Evolutionary conservation across 805 yeast species (phyloP).

Genomic region (Wickerhamomyces xylosicus): DNA sequence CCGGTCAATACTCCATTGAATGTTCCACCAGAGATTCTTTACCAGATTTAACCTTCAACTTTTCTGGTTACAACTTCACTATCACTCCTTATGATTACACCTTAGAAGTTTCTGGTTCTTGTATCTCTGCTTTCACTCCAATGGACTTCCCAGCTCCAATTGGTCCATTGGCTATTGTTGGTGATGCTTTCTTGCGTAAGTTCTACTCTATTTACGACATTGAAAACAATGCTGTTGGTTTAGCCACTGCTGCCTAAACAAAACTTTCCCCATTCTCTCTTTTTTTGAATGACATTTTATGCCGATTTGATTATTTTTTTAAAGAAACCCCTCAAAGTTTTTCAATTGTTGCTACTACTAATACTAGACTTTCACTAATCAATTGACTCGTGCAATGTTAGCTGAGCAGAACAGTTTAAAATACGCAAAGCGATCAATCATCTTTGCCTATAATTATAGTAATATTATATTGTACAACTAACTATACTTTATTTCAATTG

Average conservation of each 20-base stretch:
- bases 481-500: too few species aligned
- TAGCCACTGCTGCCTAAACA: slow-evolving; percentile 60
- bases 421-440: too few species aligned
- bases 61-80: slow-evolving; percentile 86
- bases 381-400: too few species aligned
- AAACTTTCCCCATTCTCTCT: not conserved
- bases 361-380: too few species aligned
- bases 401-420: too few species aligned
- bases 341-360: too few species aligned
- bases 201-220: slow-evolving; percentile 92
- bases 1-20: slow-evolving; percentile 92
- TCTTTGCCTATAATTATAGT: too few species aligned
- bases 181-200: slow-evolving; percentile 94
- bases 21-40: slow-evolving; percentile 76
- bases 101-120: slow-evolving; percentile 87
- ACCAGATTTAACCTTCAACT: slow-evolving; percentile 88
- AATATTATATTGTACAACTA: too few species aligned
- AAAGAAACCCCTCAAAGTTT: too few species aligned
- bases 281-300: not conserved
- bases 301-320: too few species aligned
- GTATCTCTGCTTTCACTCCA: slow-evolving; percentile 94
- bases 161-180: slow-evolving; percentile 92
- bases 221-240: slow-evolving; percentile 86
- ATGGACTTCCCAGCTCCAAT: slow-evolving; percentile 97
- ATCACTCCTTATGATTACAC: slow-evolving; percentile 86